Conservation (phyloP, 1,284 basidiomycete species). For the Exobasidium cylindrosporum region DNA sequence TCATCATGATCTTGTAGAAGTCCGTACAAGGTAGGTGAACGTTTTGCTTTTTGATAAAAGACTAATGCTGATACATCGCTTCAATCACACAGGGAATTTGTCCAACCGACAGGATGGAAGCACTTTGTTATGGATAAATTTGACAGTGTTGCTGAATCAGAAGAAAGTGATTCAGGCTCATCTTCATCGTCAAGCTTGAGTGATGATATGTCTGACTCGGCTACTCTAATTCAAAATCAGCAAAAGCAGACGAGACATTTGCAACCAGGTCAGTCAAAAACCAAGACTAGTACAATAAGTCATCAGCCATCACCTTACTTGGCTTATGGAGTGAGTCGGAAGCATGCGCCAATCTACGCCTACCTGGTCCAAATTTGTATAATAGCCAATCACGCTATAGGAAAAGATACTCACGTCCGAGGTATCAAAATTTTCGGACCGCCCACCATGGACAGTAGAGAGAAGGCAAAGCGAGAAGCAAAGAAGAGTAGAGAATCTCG, state of each 20-base stretch:
- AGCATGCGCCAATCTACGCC: conserved; percentile 67
- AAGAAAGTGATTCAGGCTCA: conserved; percentile 69
- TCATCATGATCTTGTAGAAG: conserved; percentile 83
- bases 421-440: conserved; percentile 83
- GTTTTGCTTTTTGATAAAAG: not conserved
- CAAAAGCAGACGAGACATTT: not conserved
- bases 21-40: conserved; percentile 47
- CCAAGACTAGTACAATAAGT: not conserved
- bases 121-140: conserved; percentile 74
- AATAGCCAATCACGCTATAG: conserved; percentile 91
- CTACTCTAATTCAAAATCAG: not conserved
- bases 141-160: conserved; percentile 12
- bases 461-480: conserved; percentile 8
- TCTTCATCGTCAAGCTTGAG: not conserved
- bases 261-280: not conserved
- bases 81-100: conserved; percentile 63
- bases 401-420: conserved; percentile 96
- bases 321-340: not conserved
- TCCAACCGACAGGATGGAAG: conserved; percentile 93
- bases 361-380: conserved; percentile 89
- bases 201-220: conserved; percentile 4
- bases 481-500: not conserved
- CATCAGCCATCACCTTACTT: not conserved
- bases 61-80: conserved; percentile 59
- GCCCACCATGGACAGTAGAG: conserved; percentile 6